Evolutionary conservation across 805 yeast species (phyloP).

Genomic region (Nakazawaea ernobii): DNA sequence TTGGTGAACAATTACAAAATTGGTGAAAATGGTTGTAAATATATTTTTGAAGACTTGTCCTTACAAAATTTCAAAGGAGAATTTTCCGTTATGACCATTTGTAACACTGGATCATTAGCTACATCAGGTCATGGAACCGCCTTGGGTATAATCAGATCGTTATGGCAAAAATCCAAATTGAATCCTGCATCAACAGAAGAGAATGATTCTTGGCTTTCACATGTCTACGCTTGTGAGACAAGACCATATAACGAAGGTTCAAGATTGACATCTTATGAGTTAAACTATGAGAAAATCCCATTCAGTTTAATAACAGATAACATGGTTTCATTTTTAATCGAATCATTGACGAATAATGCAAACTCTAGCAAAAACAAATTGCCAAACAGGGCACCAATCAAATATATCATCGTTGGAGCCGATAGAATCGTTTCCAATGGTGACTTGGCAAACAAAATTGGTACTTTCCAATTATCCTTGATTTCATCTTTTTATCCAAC

Average conservation of each 20-base stretch:
- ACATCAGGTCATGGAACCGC: conserved; percentile 99
- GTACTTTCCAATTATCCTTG: conserved; percentile 83
- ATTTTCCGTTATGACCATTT: conserved; percentile 81
- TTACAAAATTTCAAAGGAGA: conserved; percentile 51
- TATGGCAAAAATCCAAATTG: conserved; percentile 38
- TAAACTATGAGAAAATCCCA: conserved; percentile 81
- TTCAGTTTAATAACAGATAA: conserved; percentile 86
- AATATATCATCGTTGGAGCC: conserved; percentile 89
- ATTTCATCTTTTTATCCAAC: conserved; percentile 59
- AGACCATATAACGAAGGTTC: conserved; percentile 98
- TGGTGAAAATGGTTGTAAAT: conserved; percentile 78
- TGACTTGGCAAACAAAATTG: conserved; percentile 94
- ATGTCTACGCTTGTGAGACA: conserved; percentile 86
- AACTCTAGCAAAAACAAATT: conserved; percentile 2
- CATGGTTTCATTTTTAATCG: conserved; percentile 78
- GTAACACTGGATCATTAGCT: conserved; percentile 95
- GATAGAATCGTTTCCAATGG: conserved; percentile 92
- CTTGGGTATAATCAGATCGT: conserved; percentile 80
- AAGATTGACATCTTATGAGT: conserved; percentile 84
- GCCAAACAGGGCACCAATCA: conserved; percentile 54
- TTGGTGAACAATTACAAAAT: conserved; percentile 69
- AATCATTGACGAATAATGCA: conserved; percentile 28
- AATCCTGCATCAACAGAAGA: conserved; percentile 14
- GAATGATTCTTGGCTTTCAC: conserved; percentile 45
- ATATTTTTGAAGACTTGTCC: conserved; percentile 42